Evolutionary conservation across 225 moss, liverwort and hornwort genomes (phyloP), one percentile per base, ranked within the genome.

Genomic region (Takakia lepidozioides): DNA sequence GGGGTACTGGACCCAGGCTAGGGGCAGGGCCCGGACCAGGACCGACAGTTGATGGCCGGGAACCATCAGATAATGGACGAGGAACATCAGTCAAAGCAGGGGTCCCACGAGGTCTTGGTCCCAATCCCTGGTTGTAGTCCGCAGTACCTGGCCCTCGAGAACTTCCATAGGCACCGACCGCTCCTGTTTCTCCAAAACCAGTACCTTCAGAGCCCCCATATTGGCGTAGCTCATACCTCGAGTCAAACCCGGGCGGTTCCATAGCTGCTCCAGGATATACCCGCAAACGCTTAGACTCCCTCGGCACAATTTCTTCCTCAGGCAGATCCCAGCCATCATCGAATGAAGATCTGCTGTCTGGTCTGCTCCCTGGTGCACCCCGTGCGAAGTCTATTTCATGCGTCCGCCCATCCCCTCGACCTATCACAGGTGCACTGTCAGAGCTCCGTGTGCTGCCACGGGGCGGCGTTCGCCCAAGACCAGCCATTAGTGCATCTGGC

Each of bases 301-400:
- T 75, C 23, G 70, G 65, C 16, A 70, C 52, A 25, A 78, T 72
- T 53, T 89, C 95, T 46, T 84, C 95, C 46, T 95, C 95, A n/a
- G 70, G 89, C 30, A 95, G 56, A 25, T 95, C 95, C 86, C 75
- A 84, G 13, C 64, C 71, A 59, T 90, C 95, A 42, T 84, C 80
- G 39, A 68, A 90, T 19, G 79, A 58, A 8, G 68, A 70, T 37
- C 82, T 63, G 41, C 60, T 79, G 3, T 78, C 78, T 37, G 83
- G 67, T 57, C 86, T 74, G 10, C 69, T 70, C 35, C 22, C 62
- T 5, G 18, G 65, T 23, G 40, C 59, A 51, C 66, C 66, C 58
- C 61, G 62, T 41, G 75, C 58, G 39, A 76, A 87, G 26, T 82
- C 85, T 29, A 82, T 57, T 27, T 89, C 88, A 27, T 89, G 89